A percentile compares a stretch with the other conserved stretches of the same genome.
Evolutionary conservation across 2,329 filamentous ascomycete genomes (phyloP).

Genomic region (Fusarium vanettenii): DNA sequence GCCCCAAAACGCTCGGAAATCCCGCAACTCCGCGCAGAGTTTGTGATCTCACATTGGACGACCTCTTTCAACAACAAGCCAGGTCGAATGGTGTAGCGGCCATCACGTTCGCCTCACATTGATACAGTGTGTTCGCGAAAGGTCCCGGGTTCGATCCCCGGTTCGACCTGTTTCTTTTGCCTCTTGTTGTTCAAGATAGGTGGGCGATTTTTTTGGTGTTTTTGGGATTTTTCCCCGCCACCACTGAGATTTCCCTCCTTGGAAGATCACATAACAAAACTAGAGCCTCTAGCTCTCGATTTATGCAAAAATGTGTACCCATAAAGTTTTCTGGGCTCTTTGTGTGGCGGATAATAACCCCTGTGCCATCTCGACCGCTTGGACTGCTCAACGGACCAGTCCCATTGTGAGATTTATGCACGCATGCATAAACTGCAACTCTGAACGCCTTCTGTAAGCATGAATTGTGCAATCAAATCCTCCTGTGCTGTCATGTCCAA

Average conservation of each 20-base stretch:
- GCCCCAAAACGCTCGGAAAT: not conserved
- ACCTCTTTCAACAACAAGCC: not conserved
- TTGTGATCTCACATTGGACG: not conserved
- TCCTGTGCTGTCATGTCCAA: no score
- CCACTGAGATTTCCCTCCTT: not conserved
- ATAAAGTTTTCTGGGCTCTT: not conserved
- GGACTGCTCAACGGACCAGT: no score
- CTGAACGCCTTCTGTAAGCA: no score
- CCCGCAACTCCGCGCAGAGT: not conserved
- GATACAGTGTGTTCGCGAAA: not conserved
- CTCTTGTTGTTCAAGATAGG: no score
- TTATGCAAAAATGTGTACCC: not conserved
- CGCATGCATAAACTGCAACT: no score
- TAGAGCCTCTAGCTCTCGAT: not conserved
- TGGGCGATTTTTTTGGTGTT: not conserved
- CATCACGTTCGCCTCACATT: slow-evolving; percentile 4
- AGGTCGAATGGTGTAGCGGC: slow-evolving; percentile 1
- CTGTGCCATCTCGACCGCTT: no score
- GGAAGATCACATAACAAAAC: not conserved
- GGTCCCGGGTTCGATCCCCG: slow-evolving; percentile 17
- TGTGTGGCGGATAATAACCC: no score
- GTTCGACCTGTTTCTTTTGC: slow-evolving; percentile 3
- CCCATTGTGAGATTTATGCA: no score
- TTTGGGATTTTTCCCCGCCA: not conserved
- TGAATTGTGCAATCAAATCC: no score